Percentiles rank a stretch among this genome's conserved stretches.
These are phyloP conservation scores for Fusarium sp. DNA, from an alignment of 2,329 filamentous ascomycete species.

Conservation along the genomic window DNA sequence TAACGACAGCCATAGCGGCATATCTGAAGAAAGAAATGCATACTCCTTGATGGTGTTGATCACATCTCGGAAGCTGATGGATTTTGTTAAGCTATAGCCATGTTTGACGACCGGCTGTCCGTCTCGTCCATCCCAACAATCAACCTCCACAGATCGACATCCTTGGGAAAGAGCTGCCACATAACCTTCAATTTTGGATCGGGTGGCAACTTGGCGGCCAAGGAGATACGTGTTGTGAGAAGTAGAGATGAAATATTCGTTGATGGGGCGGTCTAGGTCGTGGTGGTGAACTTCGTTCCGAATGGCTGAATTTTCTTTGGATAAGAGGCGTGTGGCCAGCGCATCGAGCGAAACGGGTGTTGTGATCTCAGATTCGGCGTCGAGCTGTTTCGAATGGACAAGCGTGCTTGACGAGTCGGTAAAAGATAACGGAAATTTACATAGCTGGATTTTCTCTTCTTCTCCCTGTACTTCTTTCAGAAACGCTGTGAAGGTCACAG, in stretches of 20 bases:
- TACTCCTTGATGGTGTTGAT: conserved; percentile 3
- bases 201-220: conserved; percentile 23
- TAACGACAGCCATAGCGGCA: conserved; percentile 26
- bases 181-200: conserved; percentile 25
- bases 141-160: conserved; percentile 27
- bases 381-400: too few relatives aligned
- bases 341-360: rapidly evolving
- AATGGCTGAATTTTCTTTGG: not conserved
- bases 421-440: rapidly evolving
- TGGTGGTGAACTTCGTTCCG: rapidly evolving
- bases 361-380: not conserved
- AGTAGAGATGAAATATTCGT: conserved; percentile 35
- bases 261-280: conserved; percentile 15
- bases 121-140: conserved; percentile 33
- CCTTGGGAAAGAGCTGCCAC: conserved; percentile 12
- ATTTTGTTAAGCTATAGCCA: conserved; percentile 33
- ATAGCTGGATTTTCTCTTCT: rapidly evolving
- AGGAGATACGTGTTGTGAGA: conserved; percentile 38
- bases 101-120: conserved; percentile 34
- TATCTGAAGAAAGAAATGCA: conserved; percentile 19
- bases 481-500: not conserved
- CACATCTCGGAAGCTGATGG: conserved; percentile 21
- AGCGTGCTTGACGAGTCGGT: not conserved
- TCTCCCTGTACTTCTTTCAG: not conserved
- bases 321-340: not conserved